Evolutionary conservation across 2,329 filamentous ascomycete species (phyloP).

Genomic region (Ilyonectria destructans): DNA sequence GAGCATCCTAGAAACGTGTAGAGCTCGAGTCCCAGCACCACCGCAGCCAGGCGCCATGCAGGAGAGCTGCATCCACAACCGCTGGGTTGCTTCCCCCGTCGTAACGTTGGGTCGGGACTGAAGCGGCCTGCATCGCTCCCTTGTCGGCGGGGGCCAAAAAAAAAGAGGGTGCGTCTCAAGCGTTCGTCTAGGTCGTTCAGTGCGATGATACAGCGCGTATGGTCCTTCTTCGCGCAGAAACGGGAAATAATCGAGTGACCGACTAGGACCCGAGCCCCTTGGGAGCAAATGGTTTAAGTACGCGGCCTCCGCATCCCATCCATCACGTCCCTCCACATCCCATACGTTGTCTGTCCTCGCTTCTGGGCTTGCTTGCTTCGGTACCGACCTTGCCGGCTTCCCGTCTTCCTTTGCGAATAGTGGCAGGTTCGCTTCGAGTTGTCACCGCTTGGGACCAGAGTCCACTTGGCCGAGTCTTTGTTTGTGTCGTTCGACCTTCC

Average conservation of each 20-base stretch:
- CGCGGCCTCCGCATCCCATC: constrained; percentile 13
- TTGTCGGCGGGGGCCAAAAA: constrained; percentile 21
- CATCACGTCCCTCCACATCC: neutral
- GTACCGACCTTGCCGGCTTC: neutral
- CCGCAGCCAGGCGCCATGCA: neutral
- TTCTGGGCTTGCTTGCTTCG: constrained; percentile 1
- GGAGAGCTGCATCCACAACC: constrained; percentile 16
- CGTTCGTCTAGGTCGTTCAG: constrained; percentile 7
- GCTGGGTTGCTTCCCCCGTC: constrained; percentile 1
- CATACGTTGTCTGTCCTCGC: constrained; percentile 5
- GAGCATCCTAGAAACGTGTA: neutral
- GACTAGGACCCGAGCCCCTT: constrained; percentile 5
- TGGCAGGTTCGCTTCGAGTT: neutral
- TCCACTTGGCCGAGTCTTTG: neutral
- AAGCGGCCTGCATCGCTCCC: constrained; percentile 1
- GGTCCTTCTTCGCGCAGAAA: constrained; percentile 13
- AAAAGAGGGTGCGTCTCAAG: constrained; percentile 7
- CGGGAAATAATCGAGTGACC: constrained; percentile 14
- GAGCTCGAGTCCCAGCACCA: neutral
- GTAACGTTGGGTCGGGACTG: constrained; percentile 15
- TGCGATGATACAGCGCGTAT: constrained; percentile 18
- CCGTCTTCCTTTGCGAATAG: neutral
- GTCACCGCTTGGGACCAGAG: neutral
- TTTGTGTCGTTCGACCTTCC: neutral
- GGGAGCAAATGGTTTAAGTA: constrained; percentile 14